Evolutionary conservation across 371 early-diverging fungal species (phyloP).

Genomic region (Quaeritorhiza haematococci): DNA sequence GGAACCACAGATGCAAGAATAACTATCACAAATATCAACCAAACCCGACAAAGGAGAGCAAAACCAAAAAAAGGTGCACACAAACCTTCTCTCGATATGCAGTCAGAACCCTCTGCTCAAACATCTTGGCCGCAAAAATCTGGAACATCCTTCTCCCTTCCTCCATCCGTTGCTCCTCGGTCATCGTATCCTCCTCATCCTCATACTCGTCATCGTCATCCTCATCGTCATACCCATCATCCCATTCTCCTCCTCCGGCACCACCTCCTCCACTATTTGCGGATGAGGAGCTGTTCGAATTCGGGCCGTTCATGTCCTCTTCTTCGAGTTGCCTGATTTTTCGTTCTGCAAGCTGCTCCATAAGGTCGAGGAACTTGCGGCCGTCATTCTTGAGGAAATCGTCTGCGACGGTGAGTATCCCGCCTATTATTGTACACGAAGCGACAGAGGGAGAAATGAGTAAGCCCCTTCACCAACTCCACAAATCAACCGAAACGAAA

Average conservation of each 20-base stretch:
- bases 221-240: slow-evolving; percentile 51
- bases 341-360: slow-evolving; percentile 89
- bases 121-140: slow-evolving; percentile 90
- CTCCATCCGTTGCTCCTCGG: slow-evolving; percentile 83
- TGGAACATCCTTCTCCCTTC: slow-evolving; percentile 90
- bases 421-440: slow-evolving; percentile 38
- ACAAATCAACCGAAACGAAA: slow-evolving; percentile 3
- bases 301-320: slow-evolving; percentile 32
- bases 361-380: slow-evolving; percentile 86
- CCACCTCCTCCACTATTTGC: slow-evolving; percentile 41
- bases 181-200: slow-evolving; percentile 54
- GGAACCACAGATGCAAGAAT: too few species aligned
- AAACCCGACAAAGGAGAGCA: too few species aligned
- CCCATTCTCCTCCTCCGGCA: slow-evolving; percentile 55
- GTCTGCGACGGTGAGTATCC: slow-evolving; percentile 82
- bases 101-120: slow-evolving; percentile 87
- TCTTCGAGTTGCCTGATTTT: slow-evolving; percentile 74
- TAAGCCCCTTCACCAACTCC: not conserved
- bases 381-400: slow-evolving; percentile 89
- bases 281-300: slow-evolving; percentile 39
- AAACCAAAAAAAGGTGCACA: too few species aligned
- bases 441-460: not conserved
- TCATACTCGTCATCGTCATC: slow-evolving; percentile 39
- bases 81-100: slow-evolving; percentile 91
- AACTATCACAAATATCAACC: too few species aligned